phyloP scores from a whole-genome alignment of 305 asterid species.

The Withania somnifera region DNA sequence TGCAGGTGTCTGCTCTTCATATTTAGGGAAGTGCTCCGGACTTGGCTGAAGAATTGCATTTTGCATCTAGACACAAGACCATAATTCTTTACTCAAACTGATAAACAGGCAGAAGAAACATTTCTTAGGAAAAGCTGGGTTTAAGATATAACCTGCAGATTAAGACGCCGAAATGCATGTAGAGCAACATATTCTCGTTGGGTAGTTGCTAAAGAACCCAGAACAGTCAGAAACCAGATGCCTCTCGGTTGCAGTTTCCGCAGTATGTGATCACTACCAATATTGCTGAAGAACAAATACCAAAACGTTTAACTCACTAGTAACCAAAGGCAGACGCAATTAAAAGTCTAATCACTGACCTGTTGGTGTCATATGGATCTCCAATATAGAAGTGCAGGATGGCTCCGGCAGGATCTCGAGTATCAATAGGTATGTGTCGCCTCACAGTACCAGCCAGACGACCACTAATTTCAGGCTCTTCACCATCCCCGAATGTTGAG shows the following conservation, averaged over 20 bases:
- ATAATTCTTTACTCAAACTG: not conserved
- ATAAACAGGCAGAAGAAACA: not conserved
- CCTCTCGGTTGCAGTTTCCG: conserved; percentile 85
- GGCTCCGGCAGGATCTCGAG: conserved; percentile 84
- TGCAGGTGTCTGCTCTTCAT: conserved; percentile 94
- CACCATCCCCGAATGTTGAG: conserved; percentile 55
- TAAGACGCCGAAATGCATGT: conserved; percentile 96
- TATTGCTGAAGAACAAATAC: conserved; percentile 36
- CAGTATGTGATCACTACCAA: conserved; percentile 71
- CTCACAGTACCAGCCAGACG: conserved; percentile 97
- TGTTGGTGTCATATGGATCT: conserved; percentile 70
- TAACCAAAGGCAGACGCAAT: not conserved
- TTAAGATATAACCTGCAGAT: conserved; percentile 48
- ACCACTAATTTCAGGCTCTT: conserved; percentile 63
- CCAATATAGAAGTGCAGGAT: conserved; percentile 90
- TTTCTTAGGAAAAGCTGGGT: not conserved
- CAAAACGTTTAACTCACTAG: not conserved
- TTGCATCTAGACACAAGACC: conserved; percentile 66
- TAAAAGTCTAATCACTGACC: conserved; percentile 25
- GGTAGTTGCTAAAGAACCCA: conserved; percentile 94
- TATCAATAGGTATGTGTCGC: conserved; percentile 82
- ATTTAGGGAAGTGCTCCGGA: conserved; percentile 87
- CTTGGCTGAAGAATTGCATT: conserved; percentile 98
- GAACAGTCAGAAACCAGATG: conserved; percentile 74
- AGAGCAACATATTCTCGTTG: conserved; percentile 90